Evolutionary conservation across 2,329 filamentous ascomycete genomes (phyloP), one percentile per base, ranked within the genome.

Genomic region (Aspergillus costaricaensis): DNA sequence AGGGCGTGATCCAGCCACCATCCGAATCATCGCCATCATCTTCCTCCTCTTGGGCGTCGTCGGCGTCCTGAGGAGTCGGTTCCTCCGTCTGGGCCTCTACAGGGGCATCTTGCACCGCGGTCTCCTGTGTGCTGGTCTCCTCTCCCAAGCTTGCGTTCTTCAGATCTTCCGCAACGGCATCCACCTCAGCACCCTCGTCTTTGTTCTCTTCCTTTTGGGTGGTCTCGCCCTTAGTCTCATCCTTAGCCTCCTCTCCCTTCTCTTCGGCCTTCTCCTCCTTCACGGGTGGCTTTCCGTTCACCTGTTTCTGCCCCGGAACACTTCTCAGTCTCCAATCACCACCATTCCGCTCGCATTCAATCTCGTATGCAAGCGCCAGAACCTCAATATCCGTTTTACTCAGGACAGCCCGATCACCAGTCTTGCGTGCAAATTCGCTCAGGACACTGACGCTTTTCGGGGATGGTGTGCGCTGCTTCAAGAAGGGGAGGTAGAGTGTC

Each of bases 1-100:
- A 88, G 0, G 94, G 92, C 0, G 95, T 98, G 74, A 98, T 97
- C 94, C 94, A 98, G 69, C 88, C 91, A 65, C 90, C 91, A 15
- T 75, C 75, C 38, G 83, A 84, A 5, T 82, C 83, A 32, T 80
- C 80, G 27, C 69, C 72, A 30, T 67, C 74, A 58, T 73, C 74
- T 5, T 70, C 69, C 12, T 72, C 67, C 38, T 72, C 57, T 27
- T 70, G 23, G 8, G 23, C 23, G 10, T 25, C 44, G n/a, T 25
- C 41, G 19, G 41, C 9, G 3, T 56, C 59, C 41, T 61, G 32
- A 14, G 49, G 10, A 14, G 23, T 25, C 9, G 44, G 39, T 8
- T 39, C 19, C 21, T 60, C 59, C 12, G 65, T 59, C 49, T 64
- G 60, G 38, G 70, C 65, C 10, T 59, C 54, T 60, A 71, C 63